phyloP scores from a whole-genome alignment of 163 green algal genomes.

The Chloroidium sp. region DNA sequence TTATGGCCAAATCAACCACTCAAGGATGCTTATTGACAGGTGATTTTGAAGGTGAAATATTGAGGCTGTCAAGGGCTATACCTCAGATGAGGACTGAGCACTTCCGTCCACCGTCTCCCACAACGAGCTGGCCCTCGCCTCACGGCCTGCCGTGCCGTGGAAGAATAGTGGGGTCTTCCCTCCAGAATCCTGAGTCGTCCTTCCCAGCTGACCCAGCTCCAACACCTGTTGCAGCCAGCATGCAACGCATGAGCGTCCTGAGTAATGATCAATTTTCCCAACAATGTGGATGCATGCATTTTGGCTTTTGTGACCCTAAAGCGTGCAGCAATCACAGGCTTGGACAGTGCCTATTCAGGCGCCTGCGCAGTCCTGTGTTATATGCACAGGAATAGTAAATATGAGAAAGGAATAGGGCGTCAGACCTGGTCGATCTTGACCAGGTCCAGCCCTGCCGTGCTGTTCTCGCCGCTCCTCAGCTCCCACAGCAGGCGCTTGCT shows the following conservation, averaged over 20 bases:
- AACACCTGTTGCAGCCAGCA: conserved; percentile 32
- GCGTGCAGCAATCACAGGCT: not conserved
- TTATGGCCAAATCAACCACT: no score
- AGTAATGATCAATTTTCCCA: not conserved
- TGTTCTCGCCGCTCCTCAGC: conserved; percentile 21
- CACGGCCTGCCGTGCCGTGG: conserved; percentile 23
- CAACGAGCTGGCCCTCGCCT: conserved; percentile 18
- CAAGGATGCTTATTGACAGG: no score
- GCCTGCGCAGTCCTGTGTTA: no score
- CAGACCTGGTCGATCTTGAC: conserved; percentile 42
- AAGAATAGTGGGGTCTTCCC: conserved; percentile 23
- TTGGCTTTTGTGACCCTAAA: not conserved
- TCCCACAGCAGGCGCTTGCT: conserved; percentile 63
- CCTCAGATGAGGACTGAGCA: not conserved
- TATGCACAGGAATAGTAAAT: no score
- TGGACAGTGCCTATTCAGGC: not conserved
- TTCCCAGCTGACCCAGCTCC: conserved; percentile 50
- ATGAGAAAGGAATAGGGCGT: no score
- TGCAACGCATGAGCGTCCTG: not conserved
- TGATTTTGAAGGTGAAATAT: no score
- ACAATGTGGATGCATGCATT: not conserved
- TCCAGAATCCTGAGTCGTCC: conserved; percentile 5
- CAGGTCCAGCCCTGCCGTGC: conserved; percentile 26
- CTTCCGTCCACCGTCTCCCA: conserved; percentile 7
- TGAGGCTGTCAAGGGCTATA: no score